These are phyloP conservation scores for Saturnispora diversa DNA, from an alignment of 805 yeast species.

Conservation along the genomic window DNA sequence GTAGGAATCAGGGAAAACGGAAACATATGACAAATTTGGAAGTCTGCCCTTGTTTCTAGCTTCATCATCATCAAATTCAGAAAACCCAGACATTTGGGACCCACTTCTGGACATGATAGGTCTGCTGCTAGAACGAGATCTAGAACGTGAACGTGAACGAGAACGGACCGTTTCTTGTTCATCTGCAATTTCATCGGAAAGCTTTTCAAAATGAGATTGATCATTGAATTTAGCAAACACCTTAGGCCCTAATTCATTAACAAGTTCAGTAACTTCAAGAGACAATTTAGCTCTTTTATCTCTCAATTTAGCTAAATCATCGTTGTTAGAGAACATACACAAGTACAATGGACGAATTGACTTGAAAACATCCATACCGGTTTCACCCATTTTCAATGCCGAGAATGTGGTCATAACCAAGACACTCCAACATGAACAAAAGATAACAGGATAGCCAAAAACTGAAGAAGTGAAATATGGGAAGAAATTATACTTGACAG, in stretches of 20 bases:
- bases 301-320: slow-evolving; percentile 48
- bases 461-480: slow-evolving; percentile 11
- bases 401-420: slow-evolving; percentile 76
- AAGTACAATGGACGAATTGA: slow-evolving; percentile 71
- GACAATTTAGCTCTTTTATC: slow-evolving; percentile 54
- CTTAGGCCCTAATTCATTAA: slow-evolving; percentile 76
- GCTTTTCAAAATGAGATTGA: slow-evolving; percentile 14
- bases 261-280: slow-evolving; percentile 67
- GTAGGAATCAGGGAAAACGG: slow-evolving; percentile 26
- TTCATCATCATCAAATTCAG: slow-evolving; percentile 14
- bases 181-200: slow-evolving; percentile 17
- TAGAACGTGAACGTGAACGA: slow-evolving; percentile 18
- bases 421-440: slow-evolving; percentile 47
- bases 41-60: slow-evolving; percentile 14
- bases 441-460: slow-evolving; percentile 24
- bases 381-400: slow-evolving; percentile 84
- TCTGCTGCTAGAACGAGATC: slow-evolving; percentile 13
- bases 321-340: slow-evolving; percentile 45
- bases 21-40: slow-evolving; percentile 28
- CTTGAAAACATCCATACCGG: slow-evolving; percentile 83
- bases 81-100: slow-evolving; percentile 27
- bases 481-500: slow-evolving; percentile 17
- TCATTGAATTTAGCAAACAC: slow-evolving; percentile 70
- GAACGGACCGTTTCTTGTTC: slow-evolving; percentile 21
- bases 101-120: slow-evolving; percentile 15